Conservation (phyloP, 257 asterid genomes). For the Capsicum baccatum region DNA sequence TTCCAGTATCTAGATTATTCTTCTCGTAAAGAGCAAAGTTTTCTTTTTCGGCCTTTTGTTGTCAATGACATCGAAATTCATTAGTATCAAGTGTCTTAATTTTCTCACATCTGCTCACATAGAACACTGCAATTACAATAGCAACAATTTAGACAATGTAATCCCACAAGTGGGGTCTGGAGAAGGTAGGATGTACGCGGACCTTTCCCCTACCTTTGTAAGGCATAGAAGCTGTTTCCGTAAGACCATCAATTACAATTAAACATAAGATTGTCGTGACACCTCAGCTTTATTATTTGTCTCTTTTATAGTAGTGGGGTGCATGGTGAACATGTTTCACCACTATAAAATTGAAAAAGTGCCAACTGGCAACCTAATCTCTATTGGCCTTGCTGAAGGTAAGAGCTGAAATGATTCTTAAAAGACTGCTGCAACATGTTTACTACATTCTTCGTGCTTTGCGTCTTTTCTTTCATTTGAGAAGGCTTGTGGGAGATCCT, state of each 20-base stretch:
- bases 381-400: background rate
- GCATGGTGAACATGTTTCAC: background rate
- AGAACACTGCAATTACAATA: background rate
- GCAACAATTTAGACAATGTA: no score
- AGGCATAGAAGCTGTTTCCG: no score
- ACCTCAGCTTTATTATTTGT: background rate
- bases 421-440: background rate
- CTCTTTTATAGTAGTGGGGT: background rate
- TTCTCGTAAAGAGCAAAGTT: background rate
- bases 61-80: background rate
- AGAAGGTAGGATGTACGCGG: no score
- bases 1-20: background rate
- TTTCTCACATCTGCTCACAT: background rate
- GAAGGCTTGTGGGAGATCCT: background rate
- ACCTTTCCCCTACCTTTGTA: no score
- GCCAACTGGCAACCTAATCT: background rate
- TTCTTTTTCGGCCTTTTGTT: background rate
- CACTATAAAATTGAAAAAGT: background rate
- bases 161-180: no score
- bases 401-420: background rate
- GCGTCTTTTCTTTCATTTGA: background rate
- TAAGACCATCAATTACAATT: background rate
- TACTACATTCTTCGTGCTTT: background rate
- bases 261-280: background rate
- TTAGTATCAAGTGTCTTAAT: background rate